Evolutionary conservation across 345 rosid species (phyloP), one percentile per base, ranked within the genome.

Genomic region (Eutrema heterophyllum): DNA sequence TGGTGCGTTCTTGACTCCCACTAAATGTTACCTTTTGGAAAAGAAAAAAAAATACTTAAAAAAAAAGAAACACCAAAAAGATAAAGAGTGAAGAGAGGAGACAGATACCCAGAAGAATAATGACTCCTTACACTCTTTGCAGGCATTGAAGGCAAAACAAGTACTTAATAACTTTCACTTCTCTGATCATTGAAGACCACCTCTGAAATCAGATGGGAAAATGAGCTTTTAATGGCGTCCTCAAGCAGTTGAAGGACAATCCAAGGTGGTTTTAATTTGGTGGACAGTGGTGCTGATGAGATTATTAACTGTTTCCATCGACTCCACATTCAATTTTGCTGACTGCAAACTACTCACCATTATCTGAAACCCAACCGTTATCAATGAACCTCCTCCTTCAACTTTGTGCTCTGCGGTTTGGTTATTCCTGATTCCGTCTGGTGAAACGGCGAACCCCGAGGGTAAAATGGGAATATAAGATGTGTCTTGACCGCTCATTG

Each of bases 1-100:
- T 89, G 97, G 97, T 91, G 91, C 97, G 95, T 85, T 91, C 96
- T 91, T 91, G 97, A 91, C 97, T 91, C 74, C 91, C 29, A 49
- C 66, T 21, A 49, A 32, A 72, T 67, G 74, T 56, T 71, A 76
- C 67, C 45, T 61, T 57, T 21, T 38, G 30, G 48, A 70, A 73
- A 24, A 40, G 16, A 33, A 38, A 70, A 49, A 9, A 18, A 57
- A 51, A 56, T 38, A 41, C 1, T 24, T 21, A n/a, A n/a, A 27
- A 57, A 67, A 30, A 59, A 65, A 4, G 21, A 35, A n/a, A 9
- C 11, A 48, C 16, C 24, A 15, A 12, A 7, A 66, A 79, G 71
- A 60, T 64, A 71, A 71, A 64, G 77, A 43, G 51, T 18, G 58
- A 35, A 53, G 13, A 21, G 55, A 44, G 73, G 56, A 49, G 41